Evolutionary conservation across 2,329 filamentous ascomycete genomes (phyloP), one percentile per base, ranked within the genome.

Genomic region (Fusarium sarcochroum): DNA sequence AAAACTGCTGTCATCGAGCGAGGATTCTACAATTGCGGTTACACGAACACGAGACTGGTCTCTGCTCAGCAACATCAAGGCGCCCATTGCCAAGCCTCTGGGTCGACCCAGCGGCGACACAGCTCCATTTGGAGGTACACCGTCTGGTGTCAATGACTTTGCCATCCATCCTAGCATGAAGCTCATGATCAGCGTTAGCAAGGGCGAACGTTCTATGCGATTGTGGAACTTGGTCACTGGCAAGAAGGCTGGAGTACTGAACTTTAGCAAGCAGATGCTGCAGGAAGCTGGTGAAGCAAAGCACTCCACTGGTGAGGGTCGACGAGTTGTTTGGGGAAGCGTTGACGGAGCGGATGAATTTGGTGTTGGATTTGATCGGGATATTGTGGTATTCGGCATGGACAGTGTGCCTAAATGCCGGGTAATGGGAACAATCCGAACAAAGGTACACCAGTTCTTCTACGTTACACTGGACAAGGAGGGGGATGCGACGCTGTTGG

Each of bases 171-270:
- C 96, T 1, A 97, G 93, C 78, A 93, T 97, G 87, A 98, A 98
- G 82, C 84, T 99, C 50, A 97, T 98, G 93, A 89, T 99, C 63
- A 97, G 89, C 72, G 94, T 98, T 10, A 91, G 93, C 71, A 93
- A 91, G 74, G 94, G 94, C 69, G 96, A 99, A 82, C 90, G 89
- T 69, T 93, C 91, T 75, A 97, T 99, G 92, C 85, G 96, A 68
- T 80, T 98, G 69, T 99, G 96, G 96, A 98, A 99, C 76, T 79
- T 99, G 68, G 94, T 98, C 69, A 98, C 95, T 4, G 96, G 94
- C 17, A 97, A 95, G 82, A 98, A 97, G 82, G 94, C 94, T 1
- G 93, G 94, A 30, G 94, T 97, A 52, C 82, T 99, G 72, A 96
- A 93, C 77, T 98, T 98, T 78, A 87, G 87, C 69, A 86, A 87